phyloP scores from a whole-genome alignment of 495 filamentous ascomycete species.

The Oidiodendron maius region DNA sequence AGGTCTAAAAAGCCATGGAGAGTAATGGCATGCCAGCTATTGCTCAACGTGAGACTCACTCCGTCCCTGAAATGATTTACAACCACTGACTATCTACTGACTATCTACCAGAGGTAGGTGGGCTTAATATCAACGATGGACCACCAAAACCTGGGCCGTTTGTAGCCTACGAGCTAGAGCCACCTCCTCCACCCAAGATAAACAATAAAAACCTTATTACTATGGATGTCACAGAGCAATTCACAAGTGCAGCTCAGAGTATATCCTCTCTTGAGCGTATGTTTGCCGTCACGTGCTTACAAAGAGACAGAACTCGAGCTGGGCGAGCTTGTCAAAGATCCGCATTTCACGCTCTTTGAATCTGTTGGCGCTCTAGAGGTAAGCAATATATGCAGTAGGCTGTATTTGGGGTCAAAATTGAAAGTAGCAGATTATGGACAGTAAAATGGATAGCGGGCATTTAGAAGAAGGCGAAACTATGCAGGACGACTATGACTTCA shows the following conservation, averaged over 20 bases:
- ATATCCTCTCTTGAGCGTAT: constrained; percentile 19
- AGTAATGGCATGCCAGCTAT: constrained; percentile 7
- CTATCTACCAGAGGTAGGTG: constrained; percentile 14
- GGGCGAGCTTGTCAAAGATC: constrained; percentile 90
- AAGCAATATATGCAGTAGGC: constrained; percentile 23
- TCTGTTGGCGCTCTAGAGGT: constrained; percentile 94
- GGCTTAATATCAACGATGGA: constrained; percentile 16
- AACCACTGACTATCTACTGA: background rate
- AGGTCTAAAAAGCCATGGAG: constrained; percentile 6
- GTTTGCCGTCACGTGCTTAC: constrained; percentile 18
- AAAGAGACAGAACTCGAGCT: constrained; percentile 57
- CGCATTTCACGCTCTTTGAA: constrained; percentile 87
- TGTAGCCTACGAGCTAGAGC: constrained; percentile 12
- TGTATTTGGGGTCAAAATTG: constrained; percentile 1
- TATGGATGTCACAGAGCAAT: constrained; percentile 73
- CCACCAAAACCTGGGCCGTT: constrained; percentile 5
- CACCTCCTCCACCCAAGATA: constrained; percentile 29
- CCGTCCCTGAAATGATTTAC: background rate
- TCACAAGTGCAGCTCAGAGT: constrained; percentile 66
- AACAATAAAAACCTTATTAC: constrained; percentile 44
- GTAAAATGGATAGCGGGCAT: constrained; percentile 95
- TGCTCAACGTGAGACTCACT: constrained; percentile 9
- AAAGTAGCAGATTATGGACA: constrained; percentile 79
- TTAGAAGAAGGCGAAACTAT: constrained; percentile 69
- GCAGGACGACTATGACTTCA: constrained; percentile 81